Conservation (phyloP, 2,329 filamentous ascomycete genomes). For the Botrytis paeoniae region DNA sequence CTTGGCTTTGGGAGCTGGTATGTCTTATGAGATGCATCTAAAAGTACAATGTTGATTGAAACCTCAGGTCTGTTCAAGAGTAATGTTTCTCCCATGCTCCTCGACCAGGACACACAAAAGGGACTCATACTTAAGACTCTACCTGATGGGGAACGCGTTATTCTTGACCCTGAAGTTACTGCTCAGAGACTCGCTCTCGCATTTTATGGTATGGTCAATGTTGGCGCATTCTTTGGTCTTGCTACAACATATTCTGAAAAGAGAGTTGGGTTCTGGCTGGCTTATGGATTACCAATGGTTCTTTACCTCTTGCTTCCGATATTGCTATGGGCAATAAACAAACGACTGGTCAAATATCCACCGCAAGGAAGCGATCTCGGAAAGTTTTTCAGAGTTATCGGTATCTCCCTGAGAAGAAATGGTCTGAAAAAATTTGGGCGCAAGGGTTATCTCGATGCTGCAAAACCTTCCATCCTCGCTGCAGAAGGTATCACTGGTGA, state of each 20-base stretch:
- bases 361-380: conserved; percentile 47
- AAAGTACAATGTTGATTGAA: conserved; percentile 41
- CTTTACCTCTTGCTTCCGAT: conserved; percentile 60
- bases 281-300: conserved; percentile 48
- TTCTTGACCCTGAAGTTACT: conserved; percentile 58
- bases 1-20: conserved; percentile 35
- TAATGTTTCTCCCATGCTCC: conserved; percentile 61
- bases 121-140: conserved; percentile 44
- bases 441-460: conserved; percentile 60
- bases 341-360: conserved; percentile 44
- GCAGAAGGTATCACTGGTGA: conserved; percentile 43
- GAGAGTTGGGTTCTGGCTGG: conserved; percentile 50
- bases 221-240: conserved; percentile 54
- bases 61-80: conserved; percentile 66
- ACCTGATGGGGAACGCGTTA: conserved; percentile 57
- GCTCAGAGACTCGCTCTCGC: conserved; percentile 44
- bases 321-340: conserved; percentile 41
- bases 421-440: conserved; percentile 55
- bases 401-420: conserved; percentile 46
- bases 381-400: conserved; percentile 45
- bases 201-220: conserved; percentile 70
- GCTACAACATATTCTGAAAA: conserved; percentile 44
- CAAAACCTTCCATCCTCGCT: conserved; percentile 65
- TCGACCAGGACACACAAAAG: conserved; percentile 52
- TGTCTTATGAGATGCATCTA: conserved; percentile 40